These are phyloP conservation scores for Copromyces sp. DNA, from an alignment of 495 filamentous ascomycete species.

Conservation along the genomic window DNA sequence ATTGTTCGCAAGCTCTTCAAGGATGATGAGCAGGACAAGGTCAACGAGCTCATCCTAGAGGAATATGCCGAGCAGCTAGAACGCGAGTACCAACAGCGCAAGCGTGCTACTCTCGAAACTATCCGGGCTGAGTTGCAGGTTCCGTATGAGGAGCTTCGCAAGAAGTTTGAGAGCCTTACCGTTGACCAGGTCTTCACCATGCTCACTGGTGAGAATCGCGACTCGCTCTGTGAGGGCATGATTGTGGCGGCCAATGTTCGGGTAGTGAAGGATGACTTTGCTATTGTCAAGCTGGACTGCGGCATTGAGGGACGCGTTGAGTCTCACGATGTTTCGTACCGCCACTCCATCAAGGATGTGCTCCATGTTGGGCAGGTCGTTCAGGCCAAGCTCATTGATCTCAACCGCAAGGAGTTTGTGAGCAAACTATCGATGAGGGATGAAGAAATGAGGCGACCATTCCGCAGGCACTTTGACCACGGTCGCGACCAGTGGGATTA, in stretches of 20 bases:
- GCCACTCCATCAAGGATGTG: conserved; percentile 42
- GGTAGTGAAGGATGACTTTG: conserved; percentile 79
- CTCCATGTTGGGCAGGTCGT: conserved; percentile 71
- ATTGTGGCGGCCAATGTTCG: conserved; percentile 82
- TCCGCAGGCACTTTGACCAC: conserved; percentile 54
- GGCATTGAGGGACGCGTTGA: conserved; percentile 84
- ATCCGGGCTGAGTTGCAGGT: conserved; percentile 87
- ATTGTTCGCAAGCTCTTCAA: conserved; percentile 87
- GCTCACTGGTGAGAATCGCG: conserved; percentile 86
- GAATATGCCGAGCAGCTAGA: conserved; percentile 96
- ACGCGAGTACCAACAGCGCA: conserved; percentile 81
- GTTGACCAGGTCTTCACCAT: conserved; percentile 89
- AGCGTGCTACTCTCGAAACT: conserved; percentile 91
- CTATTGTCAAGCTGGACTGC: conserved; percentile 86
- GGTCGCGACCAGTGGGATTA: conserved; percentile 78
- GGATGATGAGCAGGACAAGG: conserved; percentile 83
- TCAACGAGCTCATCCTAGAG: conserved; percentile 92
- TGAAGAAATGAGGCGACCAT: conserved; percentile 61
- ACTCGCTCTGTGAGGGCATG: conserved; percentile 78
- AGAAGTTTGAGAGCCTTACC: conserved; percentile 59
- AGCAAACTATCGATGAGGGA: conserved; percentile 77
- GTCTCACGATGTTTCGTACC: conserved; percentile 58
- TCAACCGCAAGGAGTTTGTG: conserved; percentile 73
- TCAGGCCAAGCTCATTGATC: conserved; percentile 72
- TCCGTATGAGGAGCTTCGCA: conserved; percentile 88